Evolutionary conservation across 2,329 filamentous ascomycete genomes (phyloP).

Genomic region (Ascochyta lentis): DNA sequence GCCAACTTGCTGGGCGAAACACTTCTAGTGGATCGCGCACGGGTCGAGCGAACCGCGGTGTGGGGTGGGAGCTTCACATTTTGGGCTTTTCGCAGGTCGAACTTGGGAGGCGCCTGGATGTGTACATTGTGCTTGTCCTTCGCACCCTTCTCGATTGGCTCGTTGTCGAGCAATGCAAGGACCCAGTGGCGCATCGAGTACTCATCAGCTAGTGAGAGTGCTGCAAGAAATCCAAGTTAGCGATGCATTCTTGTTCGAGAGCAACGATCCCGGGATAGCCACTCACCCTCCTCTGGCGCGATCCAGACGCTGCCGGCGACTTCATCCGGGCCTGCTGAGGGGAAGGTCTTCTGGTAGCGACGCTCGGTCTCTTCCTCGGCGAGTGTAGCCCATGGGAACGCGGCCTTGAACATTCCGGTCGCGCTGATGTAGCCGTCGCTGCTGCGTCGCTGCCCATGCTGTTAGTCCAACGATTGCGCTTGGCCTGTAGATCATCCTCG

Average conservation of each 20-base stretch:
- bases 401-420: slow-evolving; percentile 92
- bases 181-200: slow-evolving; percentile 90
- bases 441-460: slow-evolving; percentile 69
- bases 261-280: background rate
- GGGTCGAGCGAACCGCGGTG: slow-evolving; percentile 47
- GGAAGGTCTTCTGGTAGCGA: slow-evolving; percentile 81
- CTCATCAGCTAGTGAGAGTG: slow-evolving; percentile 82
- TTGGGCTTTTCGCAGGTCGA: slow-evolving; percentile 61
- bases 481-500: slow-evolving; percentile 35
- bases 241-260: background rate
- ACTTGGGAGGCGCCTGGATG: slow-evolving; percentile 83
- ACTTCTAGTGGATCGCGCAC: slow-evolving; percentile 65
- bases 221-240: slow-evolving; percentile 57
- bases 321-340: slow-evolving; percentile 85
- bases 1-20: slow-evolving; percentile 61
- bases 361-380: slow-evolving; percentile 78
- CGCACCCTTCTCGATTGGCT: slow-evolving; percentile 72
- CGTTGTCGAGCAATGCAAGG: slow-evolving; percentile 86
- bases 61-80: slow-evolving; percentile 42
- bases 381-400: slow-evolving; percentile 78
- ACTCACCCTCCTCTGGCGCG: slow-evolving; percentile 72
- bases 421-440: slow-evolving; percentile 84
- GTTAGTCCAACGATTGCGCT: slow-evolving; percentile 36
- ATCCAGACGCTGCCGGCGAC: slow-evolving; percentile 98
- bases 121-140: slow-evolving; percentile 72